Evolutionary conservation across 192 early-diverging fungal genomes (phyloP), one percentile per base, ranked within the genome.

Genomic region (Chytriomyces confervae): DNA sequence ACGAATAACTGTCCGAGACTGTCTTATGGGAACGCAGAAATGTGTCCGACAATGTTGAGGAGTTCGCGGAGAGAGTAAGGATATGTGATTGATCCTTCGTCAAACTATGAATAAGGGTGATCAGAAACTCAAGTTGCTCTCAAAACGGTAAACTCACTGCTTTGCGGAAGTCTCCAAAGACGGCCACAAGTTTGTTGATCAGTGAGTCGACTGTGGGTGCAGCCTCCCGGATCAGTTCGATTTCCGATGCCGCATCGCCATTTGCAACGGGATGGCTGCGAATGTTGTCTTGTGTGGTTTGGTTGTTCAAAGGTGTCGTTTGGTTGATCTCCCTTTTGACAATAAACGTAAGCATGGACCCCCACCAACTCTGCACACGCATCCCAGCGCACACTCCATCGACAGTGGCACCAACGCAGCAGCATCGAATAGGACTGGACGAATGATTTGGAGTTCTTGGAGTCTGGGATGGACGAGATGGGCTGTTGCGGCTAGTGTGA

Each of bases 31-130:
- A 89, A 94, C 49, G 78, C 79, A 79, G 92, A 86, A 85, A 93
- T 85, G 76, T 94, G 93, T 62, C 85, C 80, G n/a, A 93, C 92
- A 70, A 94, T 85, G 67, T 93, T 92, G 18, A 94, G 89, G 29
- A 93, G 77, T 75, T 94, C 93, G 67, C 93, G 87, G 20, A 91
- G 88, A 11, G 93, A 94, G 80, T 93, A 94, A 48, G 93, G 93
- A 66, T 94, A 94, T 5, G 84, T 89, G n/a, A 94, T 86, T 29
- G 92, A 77, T 11, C 91, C 91, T 69, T 93, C 91, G 69, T 94
- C 92, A 6, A 91, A 90, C 53, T 60, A 4, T 3, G 20, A 60
- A 20, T 18, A 5, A n/a, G 20, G 53, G 13, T 5, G 4, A 36
- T 36, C 2, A 1, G 36, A 36, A 36, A 36, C 36, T 36, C 1